Percentiles rank a stretch among this genome's conserved stretches.
phyloP scores from a whole-genome alignment of 2,329 filamentous ascomycete species.

The Penicillium rolfsii region DNA sequence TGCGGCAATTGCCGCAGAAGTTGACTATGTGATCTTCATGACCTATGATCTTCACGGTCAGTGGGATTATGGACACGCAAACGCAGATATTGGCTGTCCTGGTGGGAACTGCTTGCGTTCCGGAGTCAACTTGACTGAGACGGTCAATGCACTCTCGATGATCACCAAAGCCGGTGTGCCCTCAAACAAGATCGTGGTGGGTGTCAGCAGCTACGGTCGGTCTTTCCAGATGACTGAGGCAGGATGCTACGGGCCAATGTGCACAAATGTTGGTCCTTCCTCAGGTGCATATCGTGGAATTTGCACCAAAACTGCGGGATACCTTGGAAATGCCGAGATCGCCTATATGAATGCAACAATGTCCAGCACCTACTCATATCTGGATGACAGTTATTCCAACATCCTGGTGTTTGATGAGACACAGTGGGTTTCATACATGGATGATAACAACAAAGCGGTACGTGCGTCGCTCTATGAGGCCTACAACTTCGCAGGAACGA shows the following conservation, averaged over 20 bases:
- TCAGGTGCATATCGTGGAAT: not conserved
- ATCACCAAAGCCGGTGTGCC: conserved; percentile 9
- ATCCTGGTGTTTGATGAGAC: conserved; percentile 37
- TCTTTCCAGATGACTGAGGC: not conserved
- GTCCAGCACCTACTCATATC: not conserved
- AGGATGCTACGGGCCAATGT: not conserved
- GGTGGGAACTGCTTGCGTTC: conserved; percentile 40
- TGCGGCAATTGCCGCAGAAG: not conserved
- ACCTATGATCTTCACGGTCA: conserved; percentile 11
- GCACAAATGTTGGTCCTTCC: not conserved
- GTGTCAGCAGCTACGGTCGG: conserved; percentile 8
- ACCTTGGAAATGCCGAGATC: conserved; percentile 3
- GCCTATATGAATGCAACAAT: not conserved
- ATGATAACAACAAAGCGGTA: conserved; percentile 23
- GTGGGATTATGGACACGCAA: conserved; percentile 30
- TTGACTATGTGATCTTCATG: conserved; percentile 13
- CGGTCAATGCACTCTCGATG: conserved; percentile 31
- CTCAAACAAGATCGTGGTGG: conserved; percentile 2
- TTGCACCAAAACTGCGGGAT: not conserved
- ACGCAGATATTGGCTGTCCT: conserved; percentile 26
- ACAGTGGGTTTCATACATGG: conserved; percentile 38
- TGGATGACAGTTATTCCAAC: conserved; percentile 4
- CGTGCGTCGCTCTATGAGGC: conserved; percentile 20
- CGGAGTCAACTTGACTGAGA: conserved; percentile 49
- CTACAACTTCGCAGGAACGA: not conserved